A percentile compares a stretch with the other conserved stretches of the same genome.
Conservation (phyloP, 2,329 filamentous ascomycete species). For the Xylaria sp. region DNA sequence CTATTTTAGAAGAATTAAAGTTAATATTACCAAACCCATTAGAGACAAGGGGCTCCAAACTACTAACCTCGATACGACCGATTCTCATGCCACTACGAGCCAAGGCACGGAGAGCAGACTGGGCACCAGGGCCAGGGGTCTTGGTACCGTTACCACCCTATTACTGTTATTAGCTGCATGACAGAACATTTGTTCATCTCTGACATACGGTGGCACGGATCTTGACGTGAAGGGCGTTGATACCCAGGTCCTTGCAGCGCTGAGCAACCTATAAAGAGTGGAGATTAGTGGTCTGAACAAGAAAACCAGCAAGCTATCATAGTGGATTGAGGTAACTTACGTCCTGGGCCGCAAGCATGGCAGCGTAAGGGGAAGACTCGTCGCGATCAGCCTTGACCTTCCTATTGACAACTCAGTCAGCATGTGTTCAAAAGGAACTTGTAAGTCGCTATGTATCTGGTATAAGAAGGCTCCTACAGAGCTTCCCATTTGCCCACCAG, state of each 20-base stretch:
- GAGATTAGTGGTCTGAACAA: slow-evolving; percentile 5
- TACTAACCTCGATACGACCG: slow-evolving; percentile 82
- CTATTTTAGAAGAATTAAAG: slow-evolving; percentile 46
- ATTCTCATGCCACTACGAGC: slow-evolving; percentile 99
- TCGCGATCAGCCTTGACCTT: slow-evolving; percentile 99
- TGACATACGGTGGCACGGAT: slow-evolving; percentile 98
- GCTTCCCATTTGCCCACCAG: background rate
- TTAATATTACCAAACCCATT: slow-evolving; percentile 8
- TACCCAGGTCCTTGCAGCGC: slow-evolving; percentile 78
- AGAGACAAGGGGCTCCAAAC: background rate
- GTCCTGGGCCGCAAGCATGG: slow-evolving; percentile 99
- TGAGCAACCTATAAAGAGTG: slow-evolving; percentile 61
- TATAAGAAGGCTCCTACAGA: background rate
- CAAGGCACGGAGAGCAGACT: slow-evolving; percentile 98
- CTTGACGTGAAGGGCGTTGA: slow-evolving; percentile 99
- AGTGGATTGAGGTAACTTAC: slow-evolving; percentile 57
- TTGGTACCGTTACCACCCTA: slow-evolving; percentile 93
- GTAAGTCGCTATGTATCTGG: background rate
- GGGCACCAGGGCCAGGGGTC: slow-evolving; percentile 98
- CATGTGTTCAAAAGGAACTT: background rate
- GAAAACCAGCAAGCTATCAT: background rate
- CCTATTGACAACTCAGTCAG: slow-evolving; percentile 51
- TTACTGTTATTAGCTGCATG: slow-evolving; percentile 18
- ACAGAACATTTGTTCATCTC: slow-evolving; percentile 42
- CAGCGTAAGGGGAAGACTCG: slow-evolving; percentile 99